Percentiles rank a stretch among this genome's conserved stretches.
These are phyloP conservation scores for Eimeria praecox DNA, from an alignment of 169 alveolate genomes.

Conservation along the genomic window DNA sequence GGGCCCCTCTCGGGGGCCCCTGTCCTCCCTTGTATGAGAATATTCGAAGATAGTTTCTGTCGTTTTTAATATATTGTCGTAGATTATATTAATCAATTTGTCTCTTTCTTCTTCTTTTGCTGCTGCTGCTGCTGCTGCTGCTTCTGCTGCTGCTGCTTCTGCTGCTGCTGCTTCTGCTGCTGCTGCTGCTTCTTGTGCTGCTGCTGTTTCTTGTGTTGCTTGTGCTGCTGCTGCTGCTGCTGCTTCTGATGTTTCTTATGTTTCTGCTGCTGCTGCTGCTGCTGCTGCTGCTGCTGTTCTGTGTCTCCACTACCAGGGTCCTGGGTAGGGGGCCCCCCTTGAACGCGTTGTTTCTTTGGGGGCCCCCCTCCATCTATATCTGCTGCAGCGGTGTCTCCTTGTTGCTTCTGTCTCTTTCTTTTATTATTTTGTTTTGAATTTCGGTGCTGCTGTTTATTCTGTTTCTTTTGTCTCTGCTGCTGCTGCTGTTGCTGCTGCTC, in stretches of 20 bases:
- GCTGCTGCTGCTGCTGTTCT: conserved; percentile 12
- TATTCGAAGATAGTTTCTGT: conserved; percentile 85
- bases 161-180: background rate
- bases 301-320: too few relatives aligned
- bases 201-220: too few relatives aligned
- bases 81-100: background rate
- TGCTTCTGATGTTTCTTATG: too few relatives aligned
- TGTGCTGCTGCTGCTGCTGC: background rate
- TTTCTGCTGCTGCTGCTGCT: conserved; percentile 1
- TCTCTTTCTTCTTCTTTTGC: too few relatives aligned
- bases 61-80: background rate
- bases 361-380: background rate
- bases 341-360: background rate
- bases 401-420: background rate
- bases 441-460: background rate
- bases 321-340: background rate
- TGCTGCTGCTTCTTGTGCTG: conserved; percentile 8
- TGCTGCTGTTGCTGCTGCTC: background rate
- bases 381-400: background rate
- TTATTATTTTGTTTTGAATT: background rate
- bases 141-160: background rate
- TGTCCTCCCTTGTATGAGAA: conserved; percentile 89
- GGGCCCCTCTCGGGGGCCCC: conserved; percentile 90
- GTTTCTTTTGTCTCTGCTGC: background rate
- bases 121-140: background rate